These are phyloP conservation scores for Wickerhamomyces kurtzmanii DNA, from an alignment of 805 yeast genomes.

Conservation along the genomic window DNA sequence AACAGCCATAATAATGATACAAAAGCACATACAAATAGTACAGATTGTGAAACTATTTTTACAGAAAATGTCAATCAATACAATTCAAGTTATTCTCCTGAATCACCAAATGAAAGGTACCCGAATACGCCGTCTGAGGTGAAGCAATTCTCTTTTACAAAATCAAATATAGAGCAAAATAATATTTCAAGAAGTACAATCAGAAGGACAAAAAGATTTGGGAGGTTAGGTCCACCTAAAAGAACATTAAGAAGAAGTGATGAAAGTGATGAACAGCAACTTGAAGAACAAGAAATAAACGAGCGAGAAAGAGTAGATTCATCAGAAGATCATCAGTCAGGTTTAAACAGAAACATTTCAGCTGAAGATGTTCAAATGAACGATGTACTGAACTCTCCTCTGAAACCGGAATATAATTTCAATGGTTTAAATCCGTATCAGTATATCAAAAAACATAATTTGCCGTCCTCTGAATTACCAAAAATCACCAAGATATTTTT, in stretches of 20 bases:
- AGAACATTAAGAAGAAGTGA: slow-evolving; percentile 14
- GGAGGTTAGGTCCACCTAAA: slow-evolving; percentile 25
- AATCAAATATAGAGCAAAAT: slow-evolving; percentile 6
- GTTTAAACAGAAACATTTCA: slow-evolving; percentile 4
- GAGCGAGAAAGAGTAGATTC: not conserved
- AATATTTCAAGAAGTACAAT: slow-evolving; percentile 18
- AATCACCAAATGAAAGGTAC: slow-evolving; percentile 7
- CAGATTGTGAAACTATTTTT: slow-evolving; percentile 14
- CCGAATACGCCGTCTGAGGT: slow-evolving; percentile 11
- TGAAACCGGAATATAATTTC: slow-evolving; percentile 14
- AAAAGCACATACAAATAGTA: slow-evolving; percentile 9
- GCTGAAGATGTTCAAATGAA: slow-evolving; percentile 15
- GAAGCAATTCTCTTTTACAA: slow-evolving; percentile 5
- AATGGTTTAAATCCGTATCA: slow-evolving; percentile 30
- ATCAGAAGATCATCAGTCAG: not conserved
- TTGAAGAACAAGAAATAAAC: slow-evolving; percentile 2
- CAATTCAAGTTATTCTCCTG: slow-evolving; percentile 7
- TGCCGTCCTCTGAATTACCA: slow-evolving; percentile 26
- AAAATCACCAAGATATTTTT: slow-evolving; percentile 23
- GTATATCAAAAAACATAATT: slow-evolving; percentile 23
- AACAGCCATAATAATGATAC: slow-evolving; percentile 4
- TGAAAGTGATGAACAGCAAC: slow-evolving; percentile 3
- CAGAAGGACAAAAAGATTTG: slow-evolving; percentile 17
- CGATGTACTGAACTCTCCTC: slow-evolving; percentile 2
- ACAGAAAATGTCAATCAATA: slow-evolving; percentile 8